Evolutionary conservation across 768 basidiomycete genomes (phyloP).

Genomic region (Vararia minispora): DNA sequence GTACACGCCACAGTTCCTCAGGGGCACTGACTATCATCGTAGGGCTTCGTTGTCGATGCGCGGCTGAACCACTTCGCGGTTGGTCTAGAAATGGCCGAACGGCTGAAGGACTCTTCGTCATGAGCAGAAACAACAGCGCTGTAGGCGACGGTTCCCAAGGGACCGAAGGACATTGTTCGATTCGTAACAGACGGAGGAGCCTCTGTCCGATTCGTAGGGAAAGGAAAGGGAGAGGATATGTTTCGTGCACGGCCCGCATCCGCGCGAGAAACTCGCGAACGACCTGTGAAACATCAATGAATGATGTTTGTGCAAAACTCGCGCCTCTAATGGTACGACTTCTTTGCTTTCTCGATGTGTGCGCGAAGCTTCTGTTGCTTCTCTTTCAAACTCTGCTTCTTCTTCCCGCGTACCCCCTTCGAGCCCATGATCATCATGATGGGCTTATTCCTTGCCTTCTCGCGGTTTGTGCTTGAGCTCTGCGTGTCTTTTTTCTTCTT

Average conservation of each 20-base stretch:
- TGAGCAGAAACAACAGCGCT: too few species aligned
- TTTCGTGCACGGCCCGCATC: too few species aligned
- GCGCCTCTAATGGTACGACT: slow-evolving; percentile 18
- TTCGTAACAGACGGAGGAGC: too few species aligned
- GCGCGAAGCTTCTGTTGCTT: slow-evolving; percentile 72
- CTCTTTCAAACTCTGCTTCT: slow-evolving; percentile 69
- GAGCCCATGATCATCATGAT: slow-evolving; percentile 89
- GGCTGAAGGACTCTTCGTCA: too few species aligned
- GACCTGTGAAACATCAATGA: too few species aligned
- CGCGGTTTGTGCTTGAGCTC: slow-evolving; percentile 83
- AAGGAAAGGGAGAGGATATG: too few species aligned
- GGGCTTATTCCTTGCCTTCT: slow-evolving; percentile 91
- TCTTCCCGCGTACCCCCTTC: slow-evolving; percentile 67
- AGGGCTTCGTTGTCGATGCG: slow-evolving; percentile 58
- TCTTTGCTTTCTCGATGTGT: slow-evolving; percentile 67
- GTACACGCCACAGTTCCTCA: not conserved
- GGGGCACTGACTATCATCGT: not conserved
- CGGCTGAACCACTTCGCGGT: slow-evolving; percentile 64
- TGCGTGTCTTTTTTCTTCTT: slow-evolving; percentile 77
- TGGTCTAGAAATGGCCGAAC: slow-evolving; percentile 51
- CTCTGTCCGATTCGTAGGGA: too few species aligned
- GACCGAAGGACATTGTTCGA: too few species aligned
- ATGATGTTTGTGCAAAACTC: too few species aligned
- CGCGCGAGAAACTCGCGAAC: too few species aligned
- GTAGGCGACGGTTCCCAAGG: too few species aligned